phyloP scores from a whole-genome alignment of 129 eudicot genomes.

The Solidago caesia region DNA sequence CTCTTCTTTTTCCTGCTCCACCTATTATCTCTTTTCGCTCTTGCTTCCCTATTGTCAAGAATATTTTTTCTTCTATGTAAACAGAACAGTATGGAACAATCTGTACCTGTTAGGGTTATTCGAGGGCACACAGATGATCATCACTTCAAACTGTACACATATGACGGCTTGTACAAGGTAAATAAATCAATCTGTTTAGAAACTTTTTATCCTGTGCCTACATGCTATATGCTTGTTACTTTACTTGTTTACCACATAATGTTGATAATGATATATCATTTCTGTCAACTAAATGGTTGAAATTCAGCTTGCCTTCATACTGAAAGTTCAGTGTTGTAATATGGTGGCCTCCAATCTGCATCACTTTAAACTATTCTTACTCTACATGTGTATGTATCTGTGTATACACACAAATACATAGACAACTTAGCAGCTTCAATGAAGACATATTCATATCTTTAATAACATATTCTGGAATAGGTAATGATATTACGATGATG shows the following conservation, averaged over 20 bases:
- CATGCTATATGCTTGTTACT: neutral
- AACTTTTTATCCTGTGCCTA: neutral
- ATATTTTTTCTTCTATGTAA: neutral
- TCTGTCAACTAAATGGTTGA: neutral
- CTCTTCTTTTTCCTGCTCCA: neutral
- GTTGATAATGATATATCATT: conserved; percentile 12
- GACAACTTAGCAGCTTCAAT: neutral
- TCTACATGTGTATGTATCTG: too few species aligned
- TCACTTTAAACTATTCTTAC: neutral
- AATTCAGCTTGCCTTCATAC: neutral
- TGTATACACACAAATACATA: conserved; percentile 1
- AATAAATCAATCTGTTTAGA: neutral
- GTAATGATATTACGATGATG: neutral
- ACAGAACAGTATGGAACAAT: conserved; percentile 52
- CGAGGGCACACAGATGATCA: conserved; percentile 20
- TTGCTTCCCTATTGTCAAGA: neutral
- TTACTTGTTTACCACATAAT: neutral
- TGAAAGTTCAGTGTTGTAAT: neutral
- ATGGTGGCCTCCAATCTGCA: neutral
- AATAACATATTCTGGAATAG: neutral
- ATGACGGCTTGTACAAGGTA: conserved; percentile 44
- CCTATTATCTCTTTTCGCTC: neutral
- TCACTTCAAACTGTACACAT: conserved; percentile 30
- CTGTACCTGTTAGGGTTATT: conserved; percentile 47
- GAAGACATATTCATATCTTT: neutral